phyloP scores from a whole-genome alignment of 805 yeast species.

The Kuraishia molischiana region DNA sequence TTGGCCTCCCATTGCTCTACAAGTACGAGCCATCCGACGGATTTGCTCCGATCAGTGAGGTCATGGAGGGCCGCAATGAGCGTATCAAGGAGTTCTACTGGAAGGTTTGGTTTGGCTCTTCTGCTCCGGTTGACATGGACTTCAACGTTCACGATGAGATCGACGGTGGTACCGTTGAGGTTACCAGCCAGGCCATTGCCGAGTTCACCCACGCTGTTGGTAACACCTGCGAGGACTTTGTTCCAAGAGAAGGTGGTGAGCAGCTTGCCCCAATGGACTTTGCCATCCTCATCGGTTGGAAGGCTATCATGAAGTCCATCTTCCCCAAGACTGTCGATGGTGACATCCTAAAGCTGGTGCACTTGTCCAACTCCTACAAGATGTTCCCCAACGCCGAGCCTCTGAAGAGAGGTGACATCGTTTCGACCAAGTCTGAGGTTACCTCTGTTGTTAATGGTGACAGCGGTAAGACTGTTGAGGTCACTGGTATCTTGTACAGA shows the following conservation, averaged over 20 bases:
- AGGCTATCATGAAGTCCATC: conserved; percentile 94
- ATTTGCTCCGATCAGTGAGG: conserved; percentile 90
- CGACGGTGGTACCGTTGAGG: conserved; percentile 56
- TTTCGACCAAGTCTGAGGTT: conserved; percentile 74
- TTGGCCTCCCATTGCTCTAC: conserved; percentile 69
- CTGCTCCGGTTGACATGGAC: conserved; percentile 50
- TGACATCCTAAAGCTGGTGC: conserved; percentile 88
- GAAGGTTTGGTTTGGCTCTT: conserved; percentile 86
- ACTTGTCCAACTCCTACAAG: conserved; percentile 87
- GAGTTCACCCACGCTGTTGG: conserved; percentile 97
- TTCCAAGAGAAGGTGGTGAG: conserved; percentile 73
- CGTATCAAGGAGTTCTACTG: conserved; percentile 96
- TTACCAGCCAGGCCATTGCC: conserved; percentile 69
- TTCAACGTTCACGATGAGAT: conserved; percentile 66
- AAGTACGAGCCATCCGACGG: conserved; percentile 78
- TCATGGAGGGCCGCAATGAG: conserved; percentile 81
- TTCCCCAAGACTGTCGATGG: conserved; percentile 97
- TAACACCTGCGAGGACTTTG: conserved; percentile 93
- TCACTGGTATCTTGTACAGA: conserved; percentile 78
- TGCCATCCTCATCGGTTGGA: conserved; percentile 98
- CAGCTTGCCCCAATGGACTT: conserved; percentile 98
- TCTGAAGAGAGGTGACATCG: conserved; percentile 78
- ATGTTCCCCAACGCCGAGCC: conserved; percentile 91
- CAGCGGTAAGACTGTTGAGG: conserved; percentile 93
- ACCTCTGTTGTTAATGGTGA: conserved; percentile 85